These are phyloP conservation scores for Blastobotrys indianensis DNA, from an alignment of 1,139 yeast genomes.

Conservation along the genomic window DNA sequence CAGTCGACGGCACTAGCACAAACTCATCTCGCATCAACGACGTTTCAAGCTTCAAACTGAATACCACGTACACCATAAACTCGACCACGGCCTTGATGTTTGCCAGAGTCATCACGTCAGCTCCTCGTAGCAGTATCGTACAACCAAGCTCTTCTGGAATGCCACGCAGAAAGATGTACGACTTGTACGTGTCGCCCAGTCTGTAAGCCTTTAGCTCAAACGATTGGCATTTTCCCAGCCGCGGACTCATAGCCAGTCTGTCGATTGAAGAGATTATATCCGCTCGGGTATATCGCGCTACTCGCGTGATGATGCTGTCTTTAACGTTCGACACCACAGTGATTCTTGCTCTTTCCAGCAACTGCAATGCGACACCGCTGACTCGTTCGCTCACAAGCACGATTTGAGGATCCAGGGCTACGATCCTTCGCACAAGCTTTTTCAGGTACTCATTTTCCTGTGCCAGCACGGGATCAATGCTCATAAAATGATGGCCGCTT, in stretches of 20 bases:
- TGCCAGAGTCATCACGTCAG: conserved; percentile 48
- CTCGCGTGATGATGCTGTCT: conserved; percentile 73
- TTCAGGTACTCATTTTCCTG: conserved; percentile 84
- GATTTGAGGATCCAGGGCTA: conserved; percentile 72
- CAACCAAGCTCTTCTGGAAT: conserved; percentile 72
- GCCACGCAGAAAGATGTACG: conserved; percentile 73
- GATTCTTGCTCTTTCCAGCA: conserved; percentile 70
- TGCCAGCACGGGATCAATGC: conserved; percentile 75
- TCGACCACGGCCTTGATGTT: conserved; percentile 75
- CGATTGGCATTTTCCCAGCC: conserved; percentile 64
- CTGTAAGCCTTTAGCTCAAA: conserved; percentile 65
- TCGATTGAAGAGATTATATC: conserved; percentile 71
- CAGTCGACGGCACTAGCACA: conserved; percentile 40
- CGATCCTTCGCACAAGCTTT: conserved; percentile 73
- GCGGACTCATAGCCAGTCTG: conserved; percentile 51
- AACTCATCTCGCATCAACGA: conserved; percentile 74
- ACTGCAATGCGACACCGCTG: conserved; percentile 72
- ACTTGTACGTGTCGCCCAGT: conserved; percentile 52
- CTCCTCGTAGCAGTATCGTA: conserved; percentile 78
- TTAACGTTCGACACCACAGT: conserved; percentile 77
- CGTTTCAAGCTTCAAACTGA: conserved; percentile 75
- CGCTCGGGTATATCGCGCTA: conserved; percentile 75
- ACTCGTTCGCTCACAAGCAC: conserved; percentile 76
- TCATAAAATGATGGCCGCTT: conserved; percentile 64
- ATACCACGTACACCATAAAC: conserved; percentile 68